Conservation (phyloP, 2,329 filamentous ascomycete genomes). For the Balansia obtecta region DNA sequence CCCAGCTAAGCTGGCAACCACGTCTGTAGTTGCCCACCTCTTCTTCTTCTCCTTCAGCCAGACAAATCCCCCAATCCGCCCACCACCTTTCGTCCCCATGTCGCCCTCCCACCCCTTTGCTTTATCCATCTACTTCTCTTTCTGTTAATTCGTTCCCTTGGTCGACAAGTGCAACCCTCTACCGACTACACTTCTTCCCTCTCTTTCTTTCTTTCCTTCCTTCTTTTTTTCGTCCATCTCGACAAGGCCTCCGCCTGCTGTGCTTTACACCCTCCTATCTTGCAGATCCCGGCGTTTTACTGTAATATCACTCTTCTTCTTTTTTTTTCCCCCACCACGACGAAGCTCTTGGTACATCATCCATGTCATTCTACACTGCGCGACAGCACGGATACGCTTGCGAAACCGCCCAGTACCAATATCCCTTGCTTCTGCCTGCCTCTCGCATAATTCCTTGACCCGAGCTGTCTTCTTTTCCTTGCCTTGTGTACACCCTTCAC, state of each 20-base stretch:
- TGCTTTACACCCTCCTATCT: not conserved
- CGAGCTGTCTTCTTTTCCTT: not conserved
- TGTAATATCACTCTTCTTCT: not conserved
- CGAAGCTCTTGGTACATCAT: not conserved
- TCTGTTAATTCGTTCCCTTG: not conserved
- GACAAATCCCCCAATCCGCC: not conserved
- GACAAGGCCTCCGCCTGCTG: not conserved
- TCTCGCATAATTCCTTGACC: not conserved
- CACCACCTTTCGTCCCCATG: not conserved
- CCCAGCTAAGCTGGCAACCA: no score
- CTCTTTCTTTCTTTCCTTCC: not conserved
- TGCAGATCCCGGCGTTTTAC: not conserved
- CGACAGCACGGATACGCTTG: not conserved
- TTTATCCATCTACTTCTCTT: not conserved
- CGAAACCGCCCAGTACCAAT: not conserved
- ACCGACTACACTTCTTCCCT: no score
- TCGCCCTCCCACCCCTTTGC: not conserved
- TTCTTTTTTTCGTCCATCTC: not conserved
- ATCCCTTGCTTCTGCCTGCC: slow-evolving; percentile 1
- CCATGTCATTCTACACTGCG: not conserved
- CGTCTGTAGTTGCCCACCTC: no score
- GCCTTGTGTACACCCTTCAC: not conserved
- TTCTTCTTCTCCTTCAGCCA: not conserved
- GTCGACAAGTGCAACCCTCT: not conserved
- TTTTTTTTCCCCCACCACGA: not conserved